Percentiles rank a stretch among this genome's conserved stretches.
These are phyloP conservation scores for Penicillium diatomitis DNA, from an alignment of 495 filamentous ascomycete species.

Conservation along the genomic window DNA sequence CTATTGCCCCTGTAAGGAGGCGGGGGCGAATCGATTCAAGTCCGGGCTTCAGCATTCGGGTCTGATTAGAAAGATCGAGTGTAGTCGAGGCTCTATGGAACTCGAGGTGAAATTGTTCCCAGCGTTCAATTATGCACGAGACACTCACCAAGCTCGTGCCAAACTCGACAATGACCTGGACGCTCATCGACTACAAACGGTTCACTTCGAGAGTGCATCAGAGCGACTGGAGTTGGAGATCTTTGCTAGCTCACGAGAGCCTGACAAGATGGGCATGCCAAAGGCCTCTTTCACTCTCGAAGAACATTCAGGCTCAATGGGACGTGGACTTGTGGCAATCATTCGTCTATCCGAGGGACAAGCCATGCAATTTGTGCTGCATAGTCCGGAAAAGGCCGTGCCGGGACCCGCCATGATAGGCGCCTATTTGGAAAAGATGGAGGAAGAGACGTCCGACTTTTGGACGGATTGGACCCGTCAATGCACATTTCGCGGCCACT, in stretches of 20 bases:
- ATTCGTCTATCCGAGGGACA: constrained; percentile 55
- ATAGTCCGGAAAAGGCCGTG: constrained; percentile 31
- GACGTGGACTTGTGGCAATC: constrained; percentile 50
- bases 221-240: constrained; percentile 56
- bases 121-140: constrained; percentile 58
- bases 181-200: constrained; percentile 43
- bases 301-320: constrained; percentile 39
- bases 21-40: constrained; percentile 26
- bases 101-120: constrained; percentile 61
- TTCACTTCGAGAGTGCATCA: constrained; percentile 49
- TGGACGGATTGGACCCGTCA: constrained; percentile 66
- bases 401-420: constrained; percentile 43
- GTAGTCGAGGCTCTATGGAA: constrained; percentile 51
- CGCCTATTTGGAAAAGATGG: constrained; percentile 45
- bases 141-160: constrained; percentile 37
- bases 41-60: constrained; percentile 31
- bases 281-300: constrained; percentile 43
- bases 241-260: constrained; percentile 48
- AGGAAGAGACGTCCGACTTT: constrained; percentile 54
- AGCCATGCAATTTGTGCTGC: constrained; percentile 55
- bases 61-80: constrained; percentile 60
- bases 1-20: constrained; percentile 30
- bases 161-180: constrained; percentile 21
- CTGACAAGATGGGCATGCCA: constrained; percentile 36
- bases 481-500: constrained; percentile 59